These are phyloP conservation scores for Stemphylium vesicarium DNA, from an alignment of 2,329 filamentous ascomycete species.

Conservation along the genomic window DNA sequence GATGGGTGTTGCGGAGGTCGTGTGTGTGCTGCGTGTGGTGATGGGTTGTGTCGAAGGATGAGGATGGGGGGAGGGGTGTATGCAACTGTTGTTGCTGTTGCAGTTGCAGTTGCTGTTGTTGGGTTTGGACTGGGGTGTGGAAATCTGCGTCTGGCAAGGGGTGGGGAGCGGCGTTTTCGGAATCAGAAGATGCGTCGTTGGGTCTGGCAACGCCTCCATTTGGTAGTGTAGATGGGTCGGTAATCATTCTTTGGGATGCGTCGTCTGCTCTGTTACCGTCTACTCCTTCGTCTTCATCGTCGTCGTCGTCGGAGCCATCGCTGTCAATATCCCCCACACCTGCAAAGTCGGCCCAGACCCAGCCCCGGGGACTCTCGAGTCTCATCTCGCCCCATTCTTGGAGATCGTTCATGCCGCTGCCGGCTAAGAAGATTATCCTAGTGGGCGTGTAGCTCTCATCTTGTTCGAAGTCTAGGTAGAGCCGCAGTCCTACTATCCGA, in stretches of 20 bases:
- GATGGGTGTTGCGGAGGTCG: no score
- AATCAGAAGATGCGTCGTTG: constrained; percentile 21
- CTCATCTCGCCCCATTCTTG: constrained; percentile 84
- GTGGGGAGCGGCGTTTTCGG: constrained; percentile 23
- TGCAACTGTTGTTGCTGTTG: neutral
- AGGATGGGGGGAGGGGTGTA: neutral
- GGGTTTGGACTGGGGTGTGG: constrained; percentile 13
- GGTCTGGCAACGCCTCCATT: neutral
- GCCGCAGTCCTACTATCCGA: constrained; percentile 76
- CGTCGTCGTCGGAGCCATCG: constrained; percentile 27
- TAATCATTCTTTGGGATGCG: constrained; percentile 1
- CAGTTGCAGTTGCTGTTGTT: constrained; percentile 1
- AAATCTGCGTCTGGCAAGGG: neutral
- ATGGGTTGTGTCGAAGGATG: neutral
- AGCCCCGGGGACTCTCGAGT: constrained; percentile 80
- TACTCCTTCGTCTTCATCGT: constrained; percentile 26
- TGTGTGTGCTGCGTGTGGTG: neutral
- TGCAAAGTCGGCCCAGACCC: constrained; percentile 81
- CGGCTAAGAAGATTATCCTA: constrained; percentile 85
- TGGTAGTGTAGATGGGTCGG: neutral
- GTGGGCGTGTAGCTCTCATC: constrained; percentile 98
- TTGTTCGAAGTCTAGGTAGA: constrained; percentile 87
- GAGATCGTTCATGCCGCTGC: constrained; percentile 89
- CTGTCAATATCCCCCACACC: constrained; percentile 60
- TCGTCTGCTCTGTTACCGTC: constrained; percentile 26